phyloP scores from a whole-genome alignment of 225 moss, liverwort and hornwort genomes.

The Sphagnum contortum region DNA sequence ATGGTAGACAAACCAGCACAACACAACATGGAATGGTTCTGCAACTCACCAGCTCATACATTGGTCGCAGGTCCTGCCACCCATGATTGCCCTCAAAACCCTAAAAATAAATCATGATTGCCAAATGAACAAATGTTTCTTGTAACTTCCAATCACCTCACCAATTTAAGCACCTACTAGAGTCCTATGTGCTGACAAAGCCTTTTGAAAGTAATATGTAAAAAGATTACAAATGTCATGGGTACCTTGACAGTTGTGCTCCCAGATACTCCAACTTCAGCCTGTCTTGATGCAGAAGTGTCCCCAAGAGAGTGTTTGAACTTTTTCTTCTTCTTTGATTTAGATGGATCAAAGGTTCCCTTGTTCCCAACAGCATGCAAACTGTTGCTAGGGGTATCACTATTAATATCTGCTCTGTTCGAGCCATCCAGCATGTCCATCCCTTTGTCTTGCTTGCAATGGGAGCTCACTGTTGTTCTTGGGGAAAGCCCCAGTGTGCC shows the following conservation, averaged over 20 bases:
- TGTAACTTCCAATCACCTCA: too few species aligned
- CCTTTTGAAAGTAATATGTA: too few species aligned
- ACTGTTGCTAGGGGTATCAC: constrained; percentile 20
- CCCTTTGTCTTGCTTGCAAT: constrained; percentile 12
- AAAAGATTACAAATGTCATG: not conserved
- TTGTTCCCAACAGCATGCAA: constrained; percentile 20
- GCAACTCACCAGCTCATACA: too few species aligned
- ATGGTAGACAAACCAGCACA: too few species aligned
- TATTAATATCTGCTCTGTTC: constrained; percentile 9
- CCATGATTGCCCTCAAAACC: constrained; percentile 16
- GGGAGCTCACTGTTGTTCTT: constrained; percentile 6
- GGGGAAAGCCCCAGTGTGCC: constrained; percentile 24
- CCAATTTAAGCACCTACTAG: too few species aligned
- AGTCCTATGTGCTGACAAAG: too few species aligned
- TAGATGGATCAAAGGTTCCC: constrained; percentile 23
- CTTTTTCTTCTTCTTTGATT: constrained; percentile 66
- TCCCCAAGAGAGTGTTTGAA: constrained; percentile 14
- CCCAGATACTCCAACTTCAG: constrained; percentile 33
- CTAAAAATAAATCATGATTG: constrained; percentile 2
- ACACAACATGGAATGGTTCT: too few species aligned
- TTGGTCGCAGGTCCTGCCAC: too few species aligned
- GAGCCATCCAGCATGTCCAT: constrained; percentile 16
- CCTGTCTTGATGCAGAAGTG: not conserved
- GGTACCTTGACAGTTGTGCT: constrained; percentile 19
- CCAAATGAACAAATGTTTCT: too few species aligned